phyloP scores from a whole-genome alignment of 768 basidiomycete species.

The Leucocoprinus sp. region DNA sequence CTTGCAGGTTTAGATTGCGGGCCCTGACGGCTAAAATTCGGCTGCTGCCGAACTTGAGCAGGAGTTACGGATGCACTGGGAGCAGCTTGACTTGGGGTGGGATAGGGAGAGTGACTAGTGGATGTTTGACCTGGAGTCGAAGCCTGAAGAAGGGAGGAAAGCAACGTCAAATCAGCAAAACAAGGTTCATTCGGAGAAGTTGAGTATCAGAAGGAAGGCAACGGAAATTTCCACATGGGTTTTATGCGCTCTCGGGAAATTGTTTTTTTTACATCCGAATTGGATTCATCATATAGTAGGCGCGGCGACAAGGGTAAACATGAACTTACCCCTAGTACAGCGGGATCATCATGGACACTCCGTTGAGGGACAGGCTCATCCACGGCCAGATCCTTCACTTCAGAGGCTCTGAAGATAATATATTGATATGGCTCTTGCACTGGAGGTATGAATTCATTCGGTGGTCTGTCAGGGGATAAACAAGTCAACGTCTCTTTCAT shows the following conservation, averaged over 20 bases:
- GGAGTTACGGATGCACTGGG: slow-evolving; percentile 16
- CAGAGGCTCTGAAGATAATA: slow-evolving; percentile 86
- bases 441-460: slow-evolving; percentile 74
- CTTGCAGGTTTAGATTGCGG: slow-evolving; percentile 20
- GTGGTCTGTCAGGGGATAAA: slow-evolving; percentile 36
- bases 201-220: slow-evolving; percentile 51
- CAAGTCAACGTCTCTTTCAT: background rate
- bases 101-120: slow-evolving; percentile 14
- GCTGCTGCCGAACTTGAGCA: slow-evolving; percentile 21
- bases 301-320: slow-evolving; percentile 21
- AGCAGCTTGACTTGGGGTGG: slow-evolving; percentile 10
- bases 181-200: background rate
- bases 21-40: slow-evolving; percentile 13
- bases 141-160: slow-evolving; percentile 30
- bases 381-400: slow-evolving; percentile 84
- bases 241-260: slow-evolving; percentile 31
- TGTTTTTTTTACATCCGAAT: slow-evolving; percentile 24
- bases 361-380: slow-evolving; percentile 56
- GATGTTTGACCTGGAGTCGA: slow-evolving; percentile 33
- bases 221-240: slow-evolving; percentile 46
- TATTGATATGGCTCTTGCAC: slow-evolving; percentile 80
- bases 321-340: slow-evolving; percentile 58
- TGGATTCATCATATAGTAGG: slow-evolving; percentile 19
- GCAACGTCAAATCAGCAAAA: slow-evolving; percentile 3
- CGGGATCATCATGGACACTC: slow-evolving; percentile 78